Percentiles rank a stretch among this genome's conserved stretches.
Evolutionary conservation across 305 asterid species (phyloP).

Genomic region (Fraxinus paxiana): DNA sequence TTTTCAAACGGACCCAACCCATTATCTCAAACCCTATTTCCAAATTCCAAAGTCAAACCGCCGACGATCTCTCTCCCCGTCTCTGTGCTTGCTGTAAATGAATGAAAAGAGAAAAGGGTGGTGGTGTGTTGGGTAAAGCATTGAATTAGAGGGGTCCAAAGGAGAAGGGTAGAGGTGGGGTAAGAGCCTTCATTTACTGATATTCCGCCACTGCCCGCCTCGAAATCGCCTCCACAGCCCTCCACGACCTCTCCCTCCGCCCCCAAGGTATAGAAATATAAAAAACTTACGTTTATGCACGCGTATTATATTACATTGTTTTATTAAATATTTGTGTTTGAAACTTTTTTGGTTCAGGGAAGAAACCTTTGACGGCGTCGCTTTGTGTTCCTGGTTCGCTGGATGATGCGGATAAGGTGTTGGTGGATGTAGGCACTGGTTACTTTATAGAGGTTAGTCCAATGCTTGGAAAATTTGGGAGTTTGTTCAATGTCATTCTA

Average conservation of each 20-base stretch:
- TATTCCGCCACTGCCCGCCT: conserved; percentile 66
- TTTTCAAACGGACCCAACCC: too few species aligned
- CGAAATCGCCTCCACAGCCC: conserved; percentile 77
- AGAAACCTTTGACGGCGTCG: conserved; percentile 91
- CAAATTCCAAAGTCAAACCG: too few species aligned
- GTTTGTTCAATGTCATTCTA: neutral
- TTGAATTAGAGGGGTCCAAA: too few species aligned
- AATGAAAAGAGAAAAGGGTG: too few species aligned
- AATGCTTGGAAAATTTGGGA: neutral
- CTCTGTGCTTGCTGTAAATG: too few species aligned
- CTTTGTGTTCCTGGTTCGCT: conserved; percentile 78
- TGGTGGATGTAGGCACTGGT: conserved; percentile 96
- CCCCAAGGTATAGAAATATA: conserved; percentile 47
- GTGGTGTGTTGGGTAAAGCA: too few species aligned
- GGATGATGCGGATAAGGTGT: conserved; percentile 84
- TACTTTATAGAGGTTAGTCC: conserved; percentile 74
- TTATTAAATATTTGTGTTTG: neutral
- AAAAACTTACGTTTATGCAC: neutral
- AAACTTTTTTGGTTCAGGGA: conserved; percentile 31
- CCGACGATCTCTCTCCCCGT: too few species aligned
- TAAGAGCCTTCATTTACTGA: too few species aligned
- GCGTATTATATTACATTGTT: too few species aligned
- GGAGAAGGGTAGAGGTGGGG: too few species aligned
- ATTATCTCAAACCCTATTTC: too few species aligned
- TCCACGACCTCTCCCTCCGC: conserved; percentile 78